Base-by-base conservation (phyloP, 768 basidiomycete genomes). In the Chlorophyllum brunneum region DNA sequence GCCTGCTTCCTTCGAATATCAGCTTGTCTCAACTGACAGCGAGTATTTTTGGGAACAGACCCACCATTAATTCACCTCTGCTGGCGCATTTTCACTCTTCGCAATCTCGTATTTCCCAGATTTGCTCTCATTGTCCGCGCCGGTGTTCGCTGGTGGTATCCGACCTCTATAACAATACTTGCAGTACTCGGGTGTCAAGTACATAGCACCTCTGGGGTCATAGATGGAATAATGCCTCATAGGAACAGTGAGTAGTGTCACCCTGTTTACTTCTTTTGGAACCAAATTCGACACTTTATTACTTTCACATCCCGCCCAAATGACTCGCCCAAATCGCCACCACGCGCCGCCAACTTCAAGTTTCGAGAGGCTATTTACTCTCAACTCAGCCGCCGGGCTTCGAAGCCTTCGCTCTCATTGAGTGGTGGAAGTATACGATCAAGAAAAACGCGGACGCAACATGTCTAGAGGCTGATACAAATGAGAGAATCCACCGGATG, bases 221-320 rank as follows among this genome's bases (percentile, higher is more conserved):
- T 48, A 83, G 83, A 1, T 68, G 83, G 51, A 83, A 83, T 62
- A 85, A 84, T 49, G 63, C 83, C 24, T 66, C 84, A 20, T 79
- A 83, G 63, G 81, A 85, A 73, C 69, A 74, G 81, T 83, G 60
- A 55, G n/a, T n/a, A n/a, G 80, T 74, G 29, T 44, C 58, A 48
- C n/a, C 36, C 11, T 48, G 24, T 26, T 41, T 22, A 29, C 20
- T 27, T 46, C 9, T 34, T 29, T 4, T 43, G n/a, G 36, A 30
- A 44, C 51, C 22, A 51, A 36, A 24, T 29, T 16, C 24, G 31
- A 22, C 30, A 80, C 79, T 3, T 55, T 81, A 15, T 55, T 83
- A 24, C 70, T 78, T 62, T 76, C 76, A 23, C 76, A 82, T 58
- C 62, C 83, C 13, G 80, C 82, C 0, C 72, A 3, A 6, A 24